Conservation (phyloP, 176 grass and related monocot genomes). For the Rhynchospora pubera region DNA sequence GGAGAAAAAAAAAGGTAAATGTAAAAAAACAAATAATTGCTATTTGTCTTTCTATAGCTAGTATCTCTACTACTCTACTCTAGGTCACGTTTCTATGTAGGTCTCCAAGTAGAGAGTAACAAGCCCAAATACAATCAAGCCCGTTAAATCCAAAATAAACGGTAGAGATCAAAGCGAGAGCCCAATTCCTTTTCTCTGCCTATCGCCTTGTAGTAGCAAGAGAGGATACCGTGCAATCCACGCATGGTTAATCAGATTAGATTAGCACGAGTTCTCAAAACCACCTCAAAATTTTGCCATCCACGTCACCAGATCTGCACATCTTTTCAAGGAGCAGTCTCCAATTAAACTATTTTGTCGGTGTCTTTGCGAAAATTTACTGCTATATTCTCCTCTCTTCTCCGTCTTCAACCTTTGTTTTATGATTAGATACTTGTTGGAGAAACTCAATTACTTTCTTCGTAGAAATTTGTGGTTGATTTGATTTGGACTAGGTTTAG, state of each 20-base stretch:
- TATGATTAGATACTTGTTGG: not conserved
- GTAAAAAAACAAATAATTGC: not conserved
- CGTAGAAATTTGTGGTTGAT: not conserved
- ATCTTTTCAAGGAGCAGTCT: not conserved
- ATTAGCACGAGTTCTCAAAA: conserved; percentile 6
- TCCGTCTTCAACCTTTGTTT: not conserved
- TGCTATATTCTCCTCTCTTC: not conserved
- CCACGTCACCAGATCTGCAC: not conserved
- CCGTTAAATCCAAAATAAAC: conserved; percentile 5
- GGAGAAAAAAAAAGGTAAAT: not conserved
- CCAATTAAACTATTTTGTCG: not conserved
- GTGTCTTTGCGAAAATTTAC: not conserved
- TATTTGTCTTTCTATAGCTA: not conserved
- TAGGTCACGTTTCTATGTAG: not conserved
- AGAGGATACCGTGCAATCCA: conserved; percentile 1
- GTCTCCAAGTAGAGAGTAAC: not conserved
- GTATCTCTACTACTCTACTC: not conserved
- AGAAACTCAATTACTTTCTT: not conserved
- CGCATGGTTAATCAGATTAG: not conserved
- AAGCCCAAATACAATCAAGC: not conserved
- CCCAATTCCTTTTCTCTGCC: not conserved
- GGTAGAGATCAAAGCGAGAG: not conserved
- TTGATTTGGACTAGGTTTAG: not conserved
- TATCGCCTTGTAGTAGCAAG: not conserved
- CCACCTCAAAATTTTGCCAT: not conserved